Conservation (phyloP, 805 yeast genomes). For the Schizosaccharomyces lindneri region DNA sequence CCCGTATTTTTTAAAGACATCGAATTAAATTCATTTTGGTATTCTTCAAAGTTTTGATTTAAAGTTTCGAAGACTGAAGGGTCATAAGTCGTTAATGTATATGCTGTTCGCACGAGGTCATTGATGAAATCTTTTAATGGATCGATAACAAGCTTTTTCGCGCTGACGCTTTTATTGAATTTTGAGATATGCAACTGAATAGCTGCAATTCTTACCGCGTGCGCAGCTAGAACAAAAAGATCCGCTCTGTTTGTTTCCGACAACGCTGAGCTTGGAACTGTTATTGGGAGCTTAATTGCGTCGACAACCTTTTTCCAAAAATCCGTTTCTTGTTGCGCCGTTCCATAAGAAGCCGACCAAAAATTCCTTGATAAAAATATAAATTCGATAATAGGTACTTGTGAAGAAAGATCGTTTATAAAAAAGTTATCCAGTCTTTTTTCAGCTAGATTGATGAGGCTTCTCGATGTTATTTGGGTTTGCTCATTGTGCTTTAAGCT, state of each 20-base stretch:
- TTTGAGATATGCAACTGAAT: neutral
- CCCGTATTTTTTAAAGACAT: neutral
- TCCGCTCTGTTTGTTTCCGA: neutral
- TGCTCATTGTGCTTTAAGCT: neutral
- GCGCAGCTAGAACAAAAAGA: neutral
- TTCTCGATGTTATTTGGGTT: neutral
- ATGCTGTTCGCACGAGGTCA: neutral
- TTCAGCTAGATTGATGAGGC: neutral
- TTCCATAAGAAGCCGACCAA: neutral
- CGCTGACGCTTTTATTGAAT: neutral
- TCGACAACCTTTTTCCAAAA: constrained; percentile 7
- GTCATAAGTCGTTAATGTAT: neutral
- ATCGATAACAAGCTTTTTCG: neutral
- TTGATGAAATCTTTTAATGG: neutral
- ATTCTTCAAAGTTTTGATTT: neutral
- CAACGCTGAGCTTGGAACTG: neutral
- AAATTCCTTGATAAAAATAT: neutral
- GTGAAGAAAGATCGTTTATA: neutral
- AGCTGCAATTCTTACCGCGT: neutral
- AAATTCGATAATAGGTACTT: neutral
- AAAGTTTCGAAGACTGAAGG: neutral
- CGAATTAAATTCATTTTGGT: neutral
- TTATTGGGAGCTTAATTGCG: neutral
- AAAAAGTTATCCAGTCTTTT: neutral
- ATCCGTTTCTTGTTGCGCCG: neutral